Evolutionary conservation across 139 green algal genomes (phyloP).

Genomic region (Haematococcus sp.): DNA sequence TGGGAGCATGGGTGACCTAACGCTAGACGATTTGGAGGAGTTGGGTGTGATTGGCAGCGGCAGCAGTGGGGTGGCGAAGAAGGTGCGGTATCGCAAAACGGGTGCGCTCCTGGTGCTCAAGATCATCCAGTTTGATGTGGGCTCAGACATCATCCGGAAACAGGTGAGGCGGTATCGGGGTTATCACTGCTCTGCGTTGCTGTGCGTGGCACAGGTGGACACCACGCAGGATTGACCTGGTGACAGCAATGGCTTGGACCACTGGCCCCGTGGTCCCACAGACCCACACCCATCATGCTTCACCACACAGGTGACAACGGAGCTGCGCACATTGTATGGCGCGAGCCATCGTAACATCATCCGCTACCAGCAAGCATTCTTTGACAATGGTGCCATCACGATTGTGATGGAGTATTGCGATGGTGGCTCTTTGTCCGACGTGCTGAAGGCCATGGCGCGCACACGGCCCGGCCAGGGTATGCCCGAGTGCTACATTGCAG

Average conservation of each 20-base stretch:
- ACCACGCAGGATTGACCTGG: too few species aligned
- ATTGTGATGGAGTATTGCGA: constrained; percentile 95
- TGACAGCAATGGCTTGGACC: too few species aligned
- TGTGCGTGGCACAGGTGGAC: too few species aligned
- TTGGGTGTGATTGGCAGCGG: constrained; percentile 52
- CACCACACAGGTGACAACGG: constrained; percentile 57
- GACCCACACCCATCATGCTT: too few species aligned
- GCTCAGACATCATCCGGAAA: constrained; percentile 48
- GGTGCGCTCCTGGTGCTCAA: constrained; percentile 54
- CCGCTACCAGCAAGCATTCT: constrained; percentile 41
- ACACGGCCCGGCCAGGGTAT: constrained; percentile 21
- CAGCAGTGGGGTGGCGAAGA: constrained; percentile 66
- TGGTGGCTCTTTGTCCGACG: constrained; percentile 77
- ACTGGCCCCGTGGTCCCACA: too few species aligned
- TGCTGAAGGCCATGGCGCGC: constrained; percentile 37
- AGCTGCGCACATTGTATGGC: constrained; percentile 57
- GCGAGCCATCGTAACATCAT: constrained; percentile 38
- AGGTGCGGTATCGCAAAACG: constrained; percentile 44
- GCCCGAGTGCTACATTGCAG: constrained; percentile 47
- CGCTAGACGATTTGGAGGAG: constrained; percentile 52
- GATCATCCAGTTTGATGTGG: constrained; percentile 67
- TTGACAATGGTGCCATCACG: constrained; percentile 61
- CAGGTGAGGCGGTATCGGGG: constrained; percentile 51
- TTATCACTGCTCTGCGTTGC: neutral
- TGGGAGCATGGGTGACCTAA: constrained; percentile 22